Conservation (phyloP, 2,329 filamentous ascomycete genomes). For the Elsinoe necatrix region DNA sequence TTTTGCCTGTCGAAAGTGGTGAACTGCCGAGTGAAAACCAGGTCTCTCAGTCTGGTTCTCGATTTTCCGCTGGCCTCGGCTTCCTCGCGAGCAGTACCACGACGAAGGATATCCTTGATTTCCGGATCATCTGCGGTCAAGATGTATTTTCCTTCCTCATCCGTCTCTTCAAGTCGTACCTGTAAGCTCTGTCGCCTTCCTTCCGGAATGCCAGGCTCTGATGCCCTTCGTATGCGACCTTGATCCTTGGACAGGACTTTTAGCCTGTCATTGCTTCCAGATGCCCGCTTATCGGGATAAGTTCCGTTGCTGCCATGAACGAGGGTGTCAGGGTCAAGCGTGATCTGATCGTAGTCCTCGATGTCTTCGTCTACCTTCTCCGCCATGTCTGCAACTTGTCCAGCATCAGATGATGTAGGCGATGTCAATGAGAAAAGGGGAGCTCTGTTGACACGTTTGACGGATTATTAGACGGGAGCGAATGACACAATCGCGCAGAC, state of each 20-base stretch:
- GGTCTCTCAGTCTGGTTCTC: slow-evolving; percentile 41
- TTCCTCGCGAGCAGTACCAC: slow-evolving; percentile 37
- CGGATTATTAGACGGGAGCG: not conserved
- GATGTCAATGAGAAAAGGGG: not conserved
- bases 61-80: slow-evolving; percentile 28
- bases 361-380: slow-evolving; percentile 27
- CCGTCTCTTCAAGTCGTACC: slow-evolving; percentile 40
- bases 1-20: slow-evolving; percentile 70
- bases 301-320: slow-evolving; percentile 26
- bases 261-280: slow-evolving; percentile 6
- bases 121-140: slow-evolving; percentile 44
- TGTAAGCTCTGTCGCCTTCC: slow-evolving; percentile 35
- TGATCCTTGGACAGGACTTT: slow-evolving; percentile 1
- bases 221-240: slow-evolving; percentile 15
- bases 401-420: not conserved
- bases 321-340: slow-evolving; percentile 31
- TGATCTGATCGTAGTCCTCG: slow-evolving; percentile 36
- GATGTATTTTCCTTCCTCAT: slow-evolving; percentile 39
- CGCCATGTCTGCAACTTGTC: not conserved
- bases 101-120: slow-evolving; percentile 39
- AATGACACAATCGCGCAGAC: slow-evolving; percentile 3
- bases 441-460: not conserved
- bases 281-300: slow-evolving; percentile 2
- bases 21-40: slow-evolving; percentile 65
- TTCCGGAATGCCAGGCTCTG: slow-evolving; percentile 15